phyloP scores from a whole-genome alignment of 345 rosid genomes.

The Hypericum perforatum region DNA sequence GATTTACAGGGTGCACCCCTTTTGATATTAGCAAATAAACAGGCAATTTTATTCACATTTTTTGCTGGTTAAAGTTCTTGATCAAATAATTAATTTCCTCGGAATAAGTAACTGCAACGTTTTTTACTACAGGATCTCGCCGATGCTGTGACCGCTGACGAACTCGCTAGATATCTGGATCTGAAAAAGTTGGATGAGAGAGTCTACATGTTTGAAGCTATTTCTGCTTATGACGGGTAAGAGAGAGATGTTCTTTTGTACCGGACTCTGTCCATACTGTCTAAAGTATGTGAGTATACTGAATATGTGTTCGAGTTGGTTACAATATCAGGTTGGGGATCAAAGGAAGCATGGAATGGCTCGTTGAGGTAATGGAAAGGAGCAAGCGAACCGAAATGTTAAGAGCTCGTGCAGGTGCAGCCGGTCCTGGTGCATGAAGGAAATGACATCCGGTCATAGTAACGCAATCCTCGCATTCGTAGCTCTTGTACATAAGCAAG shows the following conservation, averaged over 20 bases:
- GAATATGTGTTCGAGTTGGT: slow-evolving; percentile 5
- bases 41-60: slow-evolving; percentile 26
- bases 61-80: no score
- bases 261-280: neutral
- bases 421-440: slow-evolving; percentile 29
- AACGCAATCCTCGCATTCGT: slow-evolving; percentile 16
- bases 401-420: slow-evolving; percentile 57
- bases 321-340: slow-evolving; percentile 62
- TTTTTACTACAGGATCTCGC: slow-evolving; percentile 62
- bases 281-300: neutral
- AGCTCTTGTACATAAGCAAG: slow-evolving; percentile 43
- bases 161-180: slow-evolving; percentile 72
- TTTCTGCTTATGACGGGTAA: slow-evolving; percentile 88
- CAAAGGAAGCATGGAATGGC: slow-evolving; percentile 83
- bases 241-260: slow-evolving; percentile 7
- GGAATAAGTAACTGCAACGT: neutral
- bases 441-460: slow-evolving; percentile 4
- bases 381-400: slow-evolving; percentile 92
- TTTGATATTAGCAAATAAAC: slow-evolving; percentile 87
- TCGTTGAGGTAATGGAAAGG: slow-evolving; percentile 86
- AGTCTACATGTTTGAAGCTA: slow-evolving; percentile 89
- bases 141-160: slow-evolving; percentile 78
- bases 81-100: no score
- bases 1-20: slow-evolving; percentile 97
- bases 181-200: slow-evolving; percentile 91